These are phyloP conservation scores for Colletotrichum shisoi DNA, from an alignment of 2,329 filamentous ascomycete genomes.

Conservation along the genomic window DNA sequence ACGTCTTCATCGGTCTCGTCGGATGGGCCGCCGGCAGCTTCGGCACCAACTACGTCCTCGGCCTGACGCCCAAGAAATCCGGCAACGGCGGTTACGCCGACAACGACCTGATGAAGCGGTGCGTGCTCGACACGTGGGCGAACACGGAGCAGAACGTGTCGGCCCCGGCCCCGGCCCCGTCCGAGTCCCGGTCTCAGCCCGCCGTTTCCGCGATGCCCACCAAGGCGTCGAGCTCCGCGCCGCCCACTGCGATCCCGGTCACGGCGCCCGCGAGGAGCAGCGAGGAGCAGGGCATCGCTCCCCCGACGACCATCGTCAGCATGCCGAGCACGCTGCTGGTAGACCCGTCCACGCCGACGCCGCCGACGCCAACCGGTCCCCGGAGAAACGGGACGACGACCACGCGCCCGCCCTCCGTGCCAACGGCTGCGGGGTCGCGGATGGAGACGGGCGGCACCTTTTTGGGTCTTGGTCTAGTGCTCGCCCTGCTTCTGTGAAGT, in stretches of 20 bases:
- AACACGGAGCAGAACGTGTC: conserved; percentile 31
- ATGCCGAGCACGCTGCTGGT: conserved; percentile 28
- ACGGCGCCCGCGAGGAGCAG: not conserved
- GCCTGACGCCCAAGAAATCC: conserved; percentile 52
- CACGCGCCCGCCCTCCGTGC: not conserved
- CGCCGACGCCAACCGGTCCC: conserved; percentile 8
- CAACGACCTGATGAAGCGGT: conserved; percentile 54
- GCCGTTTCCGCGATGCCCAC: conserved; percentile 4
- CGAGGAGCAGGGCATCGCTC: conserved; percentile 21
- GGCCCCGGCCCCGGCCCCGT: conserved; percentile 5
- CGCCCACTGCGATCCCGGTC: not conserved
- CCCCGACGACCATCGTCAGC: conserved; percentile 20
- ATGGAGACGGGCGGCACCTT: not conserved
- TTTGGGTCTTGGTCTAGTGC: not conserved
- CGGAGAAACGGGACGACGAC: conserved; percentile 23
- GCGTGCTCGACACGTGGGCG: conserved; percentile 47
- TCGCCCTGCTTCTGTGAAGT: not conserved
- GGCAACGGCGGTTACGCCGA: conserved; percentile 47
- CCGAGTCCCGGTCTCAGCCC: conserved; percentile 11
- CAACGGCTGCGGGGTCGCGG: conserved; percentile 27
- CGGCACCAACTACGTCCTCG: conserved; percentile 52
- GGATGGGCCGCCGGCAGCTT: conserved; percentile 59
- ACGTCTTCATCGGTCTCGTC: conserved; percentile 58
- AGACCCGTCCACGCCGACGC: conserved; percentile 28
- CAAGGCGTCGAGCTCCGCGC: not conserved